Evolutionary conservation across 257 asterid species (phyloP).

Genomic region (Coffea canephora): DNA sequence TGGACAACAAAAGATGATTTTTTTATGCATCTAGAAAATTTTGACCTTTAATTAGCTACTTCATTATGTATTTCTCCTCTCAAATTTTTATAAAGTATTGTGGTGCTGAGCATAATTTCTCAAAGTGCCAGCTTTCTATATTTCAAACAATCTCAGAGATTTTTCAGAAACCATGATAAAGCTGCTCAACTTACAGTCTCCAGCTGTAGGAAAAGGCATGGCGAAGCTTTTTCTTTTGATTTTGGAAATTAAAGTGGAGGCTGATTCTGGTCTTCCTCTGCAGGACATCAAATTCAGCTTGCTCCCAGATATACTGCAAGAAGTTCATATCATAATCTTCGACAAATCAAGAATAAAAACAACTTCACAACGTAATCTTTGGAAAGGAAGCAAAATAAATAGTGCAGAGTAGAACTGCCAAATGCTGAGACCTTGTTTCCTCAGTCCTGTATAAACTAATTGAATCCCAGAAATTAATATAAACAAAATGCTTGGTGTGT

Average conservation of each 20-base stretch:
- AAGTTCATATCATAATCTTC: neutral
- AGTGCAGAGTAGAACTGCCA: neutral
- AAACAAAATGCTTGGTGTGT: neutral
- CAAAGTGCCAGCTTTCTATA: neutral
- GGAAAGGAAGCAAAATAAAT: neutral
- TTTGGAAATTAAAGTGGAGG: conserved; percentile 86
- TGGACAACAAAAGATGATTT: neutral
- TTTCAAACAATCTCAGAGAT: neutral
- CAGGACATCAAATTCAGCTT: conserved; percentile 82
- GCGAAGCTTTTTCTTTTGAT: conserved; percentile 64
- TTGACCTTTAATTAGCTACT: neutral
- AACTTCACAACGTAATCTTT: neutral
- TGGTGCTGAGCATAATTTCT: no score
- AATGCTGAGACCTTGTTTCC: neutral
- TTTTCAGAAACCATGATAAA: neutral
- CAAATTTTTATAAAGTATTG: neutral
- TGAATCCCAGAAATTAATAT: neutral
- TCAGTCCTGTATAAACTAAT: neutral
- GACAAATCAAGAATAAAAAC: neutral
- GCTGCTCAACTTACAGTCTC: conserved; percentile 77
- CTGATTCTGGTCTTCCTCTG: conserved; percentile 94
- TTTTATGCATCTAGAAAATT: neutral
- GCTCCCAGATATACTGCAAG: conserved; percentile 89
- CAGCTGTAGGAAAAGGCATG: conserved; percentile 98
- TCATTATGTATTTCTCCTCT: neutral